Conservation (phyloP, 495 filamentous ascomycete genomes). For the Astrothelium macrocarpum region DNA sequence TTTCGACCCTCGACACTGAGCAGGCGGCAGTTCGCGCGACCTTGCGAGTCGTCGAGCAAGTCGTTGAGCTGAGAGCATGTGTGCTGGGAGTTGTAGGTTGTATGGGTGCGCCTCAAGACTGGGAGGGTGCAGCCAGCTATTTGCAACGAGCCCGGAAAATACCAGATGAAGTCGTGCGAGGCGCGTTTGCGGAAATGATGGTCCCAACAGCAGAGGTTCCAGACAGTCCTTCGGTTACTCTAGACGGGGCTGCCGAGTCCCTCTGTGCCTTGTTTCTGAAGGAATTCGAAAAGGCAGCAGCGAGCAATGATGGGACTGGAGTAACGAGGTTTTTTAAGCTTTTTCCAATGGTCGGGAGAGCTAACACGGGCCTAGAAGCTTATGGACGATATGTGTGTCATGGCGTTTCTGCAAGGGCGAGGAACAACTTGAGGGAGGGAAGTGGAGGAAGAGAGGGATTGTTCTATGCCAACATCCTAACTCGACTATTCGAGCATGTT, state of each 20-base stretch:
- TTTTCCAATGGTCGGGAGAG: conserved; percentile 87
- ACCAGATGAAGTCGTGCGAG: conserved; percentile 64
- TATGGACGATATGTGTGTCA: conserved; percentile 94
- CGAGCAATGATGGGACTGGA: conserved; percentile 70
- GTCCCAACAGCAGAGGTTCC: conserved; percentile 94
- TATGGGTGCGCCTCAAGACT: conserved; percentile 97
- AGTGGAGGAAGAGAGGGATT: conserved; percentile 60
- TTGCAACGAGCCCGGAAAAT: conserved; percentile 72
- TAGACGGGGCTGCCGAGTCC: conserved; percentile 76
- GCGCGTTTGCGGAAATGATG: conserved; percentile 83
- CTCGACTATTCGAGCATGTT: conserved; percentile 92
- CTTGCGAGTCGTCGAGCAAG: conserved; percentile 86
- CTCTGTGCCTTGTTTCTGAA: conserved; percentile 81
- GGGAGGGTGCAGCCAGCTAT: conserved; percentile 91
- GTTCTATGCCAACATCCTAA: conserved; percentile 87
- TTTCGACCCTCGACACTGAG: conserved; percentile 78
- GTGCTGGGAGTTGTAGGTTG: conserved; percentile 89
- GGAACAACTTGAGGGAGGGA: conserved; percentile 61
- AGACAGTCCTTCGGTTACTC: conserved; percentile 76
- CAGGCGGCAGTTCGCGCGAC: conserved; percentile 85
- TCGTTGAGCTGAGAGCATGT: conserved; percentile 90
- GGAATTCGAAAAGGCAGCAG: conserved; percentile 88
- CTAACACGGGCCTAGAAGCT: conserved; percentile 81
- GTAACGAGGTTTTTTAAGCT: conserved; percentile 97
- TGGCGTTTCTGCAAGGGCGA: conserved; percentile 74